These are phyloP conservation scores for Verticillium alfalfae DNA, from an alignment of 2,329 filamentous ascomycete species.

Conservation along the genomic window DNA sequence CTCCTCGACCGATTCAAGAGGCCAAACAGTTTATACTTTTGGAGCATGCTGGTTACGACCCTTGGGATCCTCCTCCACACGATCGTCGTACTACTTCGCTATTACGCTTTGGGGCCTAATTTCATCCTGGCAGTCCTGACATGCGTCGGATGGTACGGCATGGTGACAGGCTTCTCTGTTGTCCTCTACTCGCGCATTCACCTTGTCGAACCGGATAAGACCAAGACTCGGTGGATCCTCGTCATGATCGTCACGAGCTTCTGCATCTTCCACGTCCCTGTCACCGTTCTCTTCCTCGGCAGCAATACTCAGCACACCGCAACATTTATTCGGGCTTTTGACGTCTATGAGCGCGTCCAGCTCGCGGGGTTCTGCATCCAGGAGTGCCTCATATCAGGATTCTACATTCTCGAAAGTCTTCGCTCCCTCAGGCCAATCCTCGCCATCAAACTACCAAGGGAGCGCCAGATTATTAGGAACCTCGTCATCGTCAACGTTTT, in stretches of 20 bases:
- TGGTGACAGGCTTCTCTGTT: slow-evolving; percentile 44
- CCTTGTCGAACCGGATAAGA: slow-evolving; percentile 36
- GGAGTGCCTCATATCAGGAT: slow-evolving; percentile 45
- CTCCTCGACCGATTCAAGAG: too few species aligned
- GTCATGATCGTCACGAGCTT: slow-evolving; percentile 47
- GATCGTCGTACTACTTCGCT: slow-evolving; percentile 45
- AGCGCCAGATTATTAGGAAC: slow-evolving; percentile 25
- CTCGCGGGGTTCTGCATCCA: slow-evolving; percentile 52
- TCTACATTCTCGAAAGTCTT: slow-evolving; percentile 48
- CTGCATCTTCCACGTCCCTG: slow-evolving; percentile 40
- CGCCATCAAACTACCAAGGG: slow-evolving; percentile 34
- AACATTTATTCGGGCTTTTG: slow-evolving; percentile 22
- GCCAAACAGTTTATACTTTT: too few species aligned
- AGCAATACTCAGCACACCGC: slow-evolving; percentile 19
- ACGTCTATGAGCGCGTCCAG: slow-evolving; percentile 47
- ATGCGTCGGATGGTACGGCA: slow-evolving; percentile 44
- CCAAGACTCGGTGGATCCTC: slow-evolving; percentile 22
- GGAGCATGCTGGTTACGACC: slow-evolving; percentile 18
- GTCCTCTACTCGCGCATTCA: slow-evolving; percentile 42
- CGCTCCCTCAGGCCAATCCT: slow-evolving; percentile 6
- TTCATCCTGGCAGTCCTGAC: neutral
- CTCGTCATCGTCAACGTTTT: slow-evolving; percentile 31
- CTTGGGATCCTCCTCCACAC: slow-evolving; percentile 45
- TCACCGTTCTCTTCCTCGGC: slow-evolving; percentile 43
- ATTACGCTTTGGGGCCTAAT: neutral